These are phyloP conservation scores for Daldinia bambusicola DNA, from an alignment of 495 filamentous ascomycete genomes.

Conservation along the genomic window DNA sequence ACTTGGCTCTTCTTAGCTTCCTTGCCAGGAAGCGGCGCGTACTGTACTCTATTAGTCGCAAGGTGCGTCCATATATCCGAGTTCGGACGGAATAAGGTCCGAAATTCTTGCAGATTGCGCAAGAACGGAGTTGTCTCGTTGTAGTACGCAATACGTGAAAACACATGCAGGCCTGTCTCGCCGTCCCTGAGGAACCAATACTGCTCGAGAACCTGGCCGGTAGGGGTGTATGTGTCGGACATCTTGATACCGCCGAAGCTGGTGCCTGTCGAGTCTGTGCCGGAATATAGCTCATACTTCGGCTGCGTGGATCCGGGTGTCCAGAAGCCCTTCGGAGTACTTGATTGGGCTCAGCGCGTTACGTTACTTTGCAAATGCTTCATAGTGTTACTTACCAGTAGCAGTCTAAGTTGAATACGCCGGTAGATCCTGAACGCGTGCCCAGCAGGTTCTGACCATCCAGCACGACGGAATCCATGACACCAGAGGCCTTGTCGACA, in stretches of 20 bases:
- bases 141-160: conserved; percentile 64
- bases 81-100: conserved; percentile 66
- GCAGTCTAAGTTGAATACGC: conserved; percentile 44
- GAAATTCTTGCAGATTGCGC: conserved; percentile 64
- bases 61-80: conserved; percentile 66
- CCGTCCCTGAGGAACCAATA: conserved; percentile 67
- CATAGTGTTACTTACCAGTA: conserved; percentile 47
- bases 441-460: conserved; percentile 62
- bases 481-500: conserved; percentile 58
- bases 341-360: conserved; percentile 50
- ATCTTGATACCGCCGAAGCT: conserved; percentile 61
- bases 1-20: conserved; percentile 55
- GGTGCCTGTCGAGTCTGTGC: conserved; percentile 59
- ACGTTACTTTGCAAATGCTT: conserved; percentile 39
- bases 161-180: conserved; percentile 66
- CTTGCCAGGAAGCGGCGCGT: conserved; percentile 61
- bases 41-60: conserved; percentile 60
- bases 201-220: conserved; percentile 63
- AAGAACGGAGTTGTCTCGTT: conserved; percentile 65
- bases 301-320: conserved; percentile 58
- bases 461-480: conserved; percentile 56
- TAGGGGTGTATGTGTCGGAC: conserved; percentile 62
- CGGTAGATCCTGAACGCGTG: conserved; percentile 43
- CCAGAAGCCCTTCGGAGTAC: conserved; percentile 63
- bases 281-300: conserved; percentile 58